Percentiles rank a stretch among this genome's conserved stretches.
Conservation (phyloP, 352 stramenopile genomes). For the Phytophthora sp. region DNA sequence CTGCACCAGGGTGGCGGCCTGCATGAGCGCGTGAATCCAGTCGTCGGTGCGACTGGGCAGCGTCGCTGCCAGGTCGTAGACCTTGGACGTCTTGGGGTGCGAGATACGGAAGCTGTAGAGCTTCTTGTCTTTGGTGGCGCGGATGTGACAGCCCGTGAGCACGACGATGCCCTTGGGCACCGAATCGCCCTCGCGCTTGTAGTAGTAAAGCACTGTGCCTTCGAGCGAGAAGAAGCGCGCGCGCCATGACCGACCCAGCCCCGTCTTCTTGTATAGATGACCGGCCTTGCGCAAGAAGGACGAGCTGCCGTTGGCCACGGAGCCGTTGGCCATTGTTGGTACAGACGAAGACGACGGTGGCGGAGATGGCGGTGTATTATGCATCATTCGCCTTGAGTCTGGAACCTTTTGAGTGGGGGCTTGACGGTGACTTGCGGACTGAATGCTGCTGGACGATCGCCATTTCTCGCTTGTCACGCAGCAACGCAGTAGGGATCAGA, state of each 20-base stretch:
- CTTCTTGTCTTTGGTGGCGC: constrained; percentile 64
- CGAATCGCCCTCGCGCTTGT: constrained; percentile 71
- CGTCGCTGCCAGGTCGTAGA: constrained; percentile 70
- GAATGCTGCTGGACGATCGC: constrained; percentile 5
- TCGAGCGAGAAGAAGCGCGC: constrained; percentile 73
- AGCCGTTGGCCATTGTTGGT: no score
- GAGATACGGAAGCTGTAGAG: constrained; percentile 81
- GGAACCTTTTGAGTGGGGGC: not conserved
- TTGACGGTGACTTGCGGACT: constrained; percentile 24
- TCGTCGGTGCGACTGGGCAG: constrained; percentile 57
- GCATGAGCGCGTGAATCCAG: constrained; percentile 60
- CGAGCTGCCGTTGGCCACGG: constrained; percentile 9
- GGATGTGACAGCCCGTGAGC: constrained; percentile 65
- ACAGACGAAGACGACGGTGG: not conserved
- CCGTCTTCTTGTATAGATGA: constrained; percentile 77
- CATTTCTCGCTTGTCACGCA: constrained; percentile 19
- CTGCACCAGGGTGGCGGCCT: constrained; percentile 43
- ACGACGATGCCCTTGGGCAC: constrained; percentile 66
- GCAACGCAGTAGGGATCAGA: constrained; percentile 11
- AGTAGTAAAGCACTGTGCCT: constrained; percentile 73
- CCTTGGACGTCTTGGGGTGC: constrained; percentile 70
- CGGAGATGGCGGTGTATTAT: constrained; percentile 17
- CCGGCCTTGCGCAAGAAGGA: constrained; percentile 52
- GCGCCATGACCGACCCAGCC: constrained; percentile 61
- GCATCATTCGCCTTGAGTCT: not conserved